These are phyloP conservation scores for Wallacemonas sp. DNA, from an alignment of 208 protist genomes.

Conservation along the genomic window DNA sequence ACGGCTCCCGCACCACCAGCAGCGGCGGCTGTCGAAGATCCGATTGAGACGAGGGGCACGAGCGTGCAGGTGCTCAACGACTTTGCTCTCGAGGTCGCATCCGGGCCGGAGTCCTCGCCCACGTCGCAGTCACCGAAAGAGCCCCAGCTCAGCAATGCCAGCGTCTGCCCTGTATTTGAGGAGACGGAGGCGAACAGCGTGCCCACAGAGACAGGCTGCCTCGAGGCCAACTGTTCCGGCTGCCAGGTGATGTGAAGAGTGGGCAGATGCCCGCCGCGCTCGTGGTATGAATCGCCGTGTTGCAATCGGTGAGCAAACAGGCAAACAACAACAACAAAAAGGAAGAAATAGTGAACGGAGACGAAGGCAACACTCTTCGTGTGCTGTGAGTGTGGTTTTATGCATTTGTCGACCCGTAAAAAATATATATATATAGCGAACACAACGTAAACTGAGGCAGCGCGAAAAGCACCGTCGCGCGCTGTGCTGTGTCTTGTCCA, in stretches of 20 bases:
- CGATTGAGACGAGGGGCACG: too few species aligned
- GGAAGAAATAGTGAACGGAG: too few species aligned
- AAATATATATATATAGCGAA: too few species aligned
- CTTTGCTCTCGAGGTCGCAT: slow-evolving; percentile 2
- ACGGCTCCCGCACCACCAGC: background rate
- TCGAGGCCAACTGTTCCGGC: slow-evolving; percentile 14
- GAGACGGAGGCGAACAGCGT: background rate
- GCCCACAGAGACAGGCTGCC: slow-evolving; percentile 12
- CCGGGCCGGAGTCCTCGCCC: background rate
- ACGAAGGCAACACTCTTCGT: too few species aligned
- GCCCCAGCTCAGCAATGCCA: background rate
- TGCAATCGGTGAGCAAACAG: too few species aligned
- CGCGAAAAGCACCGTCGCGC: too few species aligned
- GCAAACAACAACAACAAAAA: background rate
- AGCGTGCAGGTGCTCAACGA: slow-evolving; percentile 10
- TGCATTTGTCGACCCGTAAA: too few species aligned
- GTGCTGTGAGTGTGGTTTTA: too few species aligned
- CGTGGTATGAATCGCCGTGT: too few species aligned
- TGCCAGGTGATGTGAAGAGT: slow-evolving; percentile 14
- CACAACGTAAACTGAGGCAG: too few species aligned
- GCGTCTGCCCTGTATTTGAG: background rate
- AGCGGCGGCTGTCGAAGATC: background rate
- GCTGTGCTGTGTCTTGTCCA: too few species aligned
- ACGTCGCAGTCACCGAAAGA: background rate
- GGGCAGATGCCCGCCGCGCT: too few species aligned